Evolutionary conservation across 202 grass and related monocot genomes (phyloP).

Genomic region (Brachypodium distachyon): DNA sequence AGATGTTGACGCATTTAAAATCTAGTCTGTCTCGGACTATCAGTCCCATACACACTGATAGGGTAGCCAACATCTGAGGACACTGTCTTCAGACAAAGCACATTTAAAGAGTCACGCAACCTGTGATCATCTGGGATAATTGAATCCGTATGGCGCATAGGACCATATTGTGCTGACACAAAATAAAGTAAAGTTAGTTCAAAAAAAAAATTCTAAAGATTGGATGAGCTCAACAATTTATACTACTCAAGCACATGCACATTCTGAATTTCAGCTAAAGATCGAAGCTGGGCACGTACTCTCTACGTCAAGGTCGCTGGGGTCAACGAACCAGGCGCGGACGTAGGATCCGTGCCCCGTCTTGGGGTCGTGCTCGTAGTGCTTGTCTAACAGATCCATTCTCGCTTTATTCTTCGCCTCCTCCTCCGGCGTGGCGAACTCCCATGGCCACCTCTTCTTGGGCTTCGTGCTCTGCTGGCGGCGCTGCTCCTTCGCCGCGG

Average conservation of each 20-base stretch:
- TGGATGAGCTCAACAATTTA: no score
- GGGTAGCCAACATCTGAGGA: conserved; percentile 21
- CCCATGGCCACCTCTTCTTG: neutral
- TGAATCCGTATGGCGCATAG: neutral
- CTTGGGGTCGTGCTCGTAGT: conserved; percentile 9
- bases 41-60: conserved; percentile 20
- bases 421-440: neutral
- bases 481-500: neutral
- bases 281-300: neutral
- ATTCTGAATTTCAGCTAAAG: no score
- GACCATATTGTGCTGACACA: neutral
- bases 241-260: no score
- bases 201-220: no score
- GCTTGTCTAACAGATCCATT: neutral
- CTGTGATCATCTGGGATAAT: neutral
- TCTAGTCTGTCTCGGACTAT: conserved; percentile 4
- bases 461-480: neutral
- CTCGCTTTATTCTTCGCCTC: neutral
- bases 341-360: neutral
- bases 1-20: conserved; percentile 19
- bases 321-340: neutral
- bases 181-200: neutral
- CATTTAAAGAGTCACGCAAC: neutral
- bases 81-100: conserved; percentile 7
- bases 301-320: conserved; percentile 10